Evolutionary conservation across 176 grass and related monocot species (phyloP), one percentile per base, ranked within the genome.

Genomic region (Lolium multiflorum): DNA sequence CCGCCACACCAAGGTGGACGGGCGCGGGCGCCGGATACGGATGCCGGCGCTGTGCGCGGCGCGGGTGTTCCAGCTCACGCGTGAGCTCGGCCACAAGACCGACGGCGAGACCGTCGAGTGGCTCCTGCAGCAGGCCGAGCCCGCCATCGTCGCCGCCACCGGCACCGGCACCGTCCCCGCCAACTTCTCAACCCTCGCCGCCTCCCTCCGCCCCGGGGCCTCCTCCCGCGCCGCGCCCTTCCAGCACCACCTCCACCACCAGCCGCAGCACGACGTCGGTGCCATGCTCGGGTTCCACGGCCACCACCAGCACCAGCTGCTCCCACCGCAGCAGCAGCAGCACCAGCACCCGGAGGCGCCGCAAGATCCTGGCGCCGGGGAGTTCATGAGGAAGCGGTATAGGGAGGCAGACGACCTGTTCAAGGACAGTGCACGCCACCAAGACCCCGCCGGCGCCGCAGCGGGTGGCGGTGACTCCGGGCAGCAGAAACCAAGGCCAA

Each of bases 61-160:
- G 46, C 71, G 94, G 11, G 97, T 99, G 24, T 99, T 99, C 87
- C 97, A 99, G 90, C 94, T 99, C 37, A 99, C 97, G 16, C 94
- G 97, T 4, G 97, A 99, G 89, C 90, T 99, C 55, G 97, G 94
- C 10, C 97, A 99, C 85, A 99, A 97, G 89, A 94, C 97, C 3
- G 97, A 99, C 73, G 97, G 97, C 43, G 97, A 99, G 89, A 99
- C 97, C 51, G 87, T 99, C 84, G 97, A 99, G 87, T 99, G 97
- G 97, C 82, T 99, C 2, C 90, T 99, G 58, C 94, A 97, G 88
- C 97, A 97, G 86, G 97, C 97, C 3, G 97, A 99, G 60, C 94
- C 97, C 0, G 94, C 97, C 54, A 99, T 99, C 76, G 90, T 99
- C n/a, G 94, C 97, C 10, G 90, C 97, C 6, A 99, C 97, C 0